Evolutionary conservation across 2,329 filamentous ascomycete genomes (phyloP), one percentile per base, ranked within the genome.

Genomic region (Colletotrichum sansevieriae): DNA sequence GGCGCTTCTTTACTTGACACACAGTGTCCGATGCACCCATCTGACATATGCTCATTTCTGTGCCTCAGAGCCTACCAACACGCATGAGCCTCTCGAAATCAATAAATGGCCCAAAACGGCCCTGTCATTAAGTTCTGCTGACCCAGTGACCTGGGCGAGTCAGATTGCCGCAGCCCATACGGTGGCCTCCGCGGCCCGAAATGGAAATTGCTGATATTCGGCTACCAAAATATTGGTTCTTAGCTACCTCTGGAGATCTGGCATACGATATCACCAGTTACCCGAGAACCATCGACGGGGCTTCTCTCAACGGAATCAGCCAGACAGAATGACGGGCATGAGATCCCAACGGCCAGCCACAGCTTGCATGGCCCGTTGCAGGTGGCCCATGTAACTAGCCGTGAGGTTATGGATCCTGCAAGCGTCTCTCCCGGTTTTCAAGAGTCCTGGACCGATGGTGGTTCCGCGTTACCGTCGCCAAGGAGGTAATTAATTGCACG

Each of bases 301-400:
- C 63, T 46, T 29, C 52, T 37, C 44, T 39, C n/a, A 6, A 41
- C 35, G 12, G 13, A 37, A 15, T 37, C 46, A 43, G 47, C 43
- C 49, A 62, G 49, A 47, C 35, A 44, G 25, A 47, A 65, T 65
- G 65, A 65, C 61, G 61, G 29, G 55, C 62, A 68, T 64, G 60
- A 64, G 41, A 54, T 57, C 44, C 22, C 51, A 33, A 63, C 13
- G 60, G 29, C 13, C 13, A 15, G 52, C 43, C 43, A 47, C 57
- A 41, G 22, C 37, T 12, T 43, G 15, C 37, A 51, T 25, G 60
- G 43, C 51, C 52, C 20, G 46, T 61, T 68, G 52, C 51, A 47
- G 25, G 64, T 67, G 64, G 64, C 8, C 41, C 39, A 18, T 43
- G 15, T 15, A n/a, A 54, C 49, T 33, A 41, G 52, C 43, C 43